Conservation (phyloP, 768 basidiomycete genomes). For the Trametes meyenii region DNA sequence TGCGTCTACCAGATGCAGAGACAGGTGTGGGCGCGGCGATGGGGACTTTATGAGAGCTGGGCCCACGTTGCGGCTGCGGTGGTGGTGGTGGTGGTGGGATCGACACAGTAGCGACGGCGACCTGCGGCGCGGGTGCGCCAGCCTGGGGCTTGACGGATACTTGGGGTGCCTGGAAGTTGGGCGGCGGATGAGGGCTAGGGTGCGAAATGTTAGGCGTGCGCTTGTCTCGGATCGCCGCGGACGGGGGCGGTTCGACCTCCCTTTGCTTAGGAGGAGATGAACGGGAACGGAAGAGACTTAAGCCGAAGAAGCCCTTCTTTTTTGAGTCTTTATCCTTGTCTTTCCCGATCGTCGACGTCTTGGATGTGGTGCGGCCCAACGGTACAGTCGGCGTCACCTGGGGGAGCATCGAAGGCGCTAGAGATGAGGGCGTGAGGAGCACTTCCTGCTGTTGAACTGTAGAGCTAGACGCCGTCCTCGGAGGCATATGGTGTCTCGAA, state of each 20-base stretch:
- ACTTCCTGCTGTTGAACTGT: constrained; percentile 49
- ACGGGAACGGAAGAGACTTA: constrained; percentile 36
- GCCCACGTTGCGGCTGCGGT: constrained; percentile 15
- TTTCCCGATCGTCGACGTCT: constrained; percentile 28
- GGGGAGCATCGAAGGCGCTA: constrained; percentile 42
- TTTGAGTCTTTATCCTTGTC: constrained; percentile 32
- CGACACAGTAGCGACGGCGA: constrained; percentile 10
- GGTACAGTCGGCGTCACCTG: constrained; percentile 16
- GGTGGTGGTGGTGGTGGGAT: constrained; percentile 21
- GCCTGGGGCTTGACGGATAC: constrained; percentile 1
- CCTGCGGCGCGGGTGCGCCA: constrained; percentile 7
- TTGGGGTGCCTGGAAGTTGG: neutral
- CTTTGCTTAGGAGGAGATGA: constrained; percentile 33
- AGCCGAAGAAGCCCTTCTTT: constrained; percentile 37
- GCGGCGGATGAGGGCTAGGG: constrained; percentile 7
- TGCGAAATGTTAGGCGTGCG: constrained; percentile 21
- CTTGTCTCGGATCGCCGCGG: constrained; percentile 9
- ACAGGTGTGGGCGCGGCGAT: constrained; percentile 37
- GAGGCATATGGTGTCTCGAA: constrained; percentile 28
- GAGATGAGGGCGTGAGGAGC: constrained; percentile 66
- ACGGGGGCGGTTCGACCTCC: constrained; percentile 16
- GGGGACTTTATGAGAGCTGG: constrained; percentile 26
- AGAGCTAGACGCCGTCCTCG: constrained; percentile 21
- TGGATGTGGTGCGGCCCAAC: constrained; percentile 29
- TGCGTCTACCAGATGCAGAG: constrained; percentile 30